Evolutionary conservation across 2,329 filamentous ascomycete species (phyloP), one percentile per base, ranked within the genome.

Genomic region (Nemania sp.): DNA sequence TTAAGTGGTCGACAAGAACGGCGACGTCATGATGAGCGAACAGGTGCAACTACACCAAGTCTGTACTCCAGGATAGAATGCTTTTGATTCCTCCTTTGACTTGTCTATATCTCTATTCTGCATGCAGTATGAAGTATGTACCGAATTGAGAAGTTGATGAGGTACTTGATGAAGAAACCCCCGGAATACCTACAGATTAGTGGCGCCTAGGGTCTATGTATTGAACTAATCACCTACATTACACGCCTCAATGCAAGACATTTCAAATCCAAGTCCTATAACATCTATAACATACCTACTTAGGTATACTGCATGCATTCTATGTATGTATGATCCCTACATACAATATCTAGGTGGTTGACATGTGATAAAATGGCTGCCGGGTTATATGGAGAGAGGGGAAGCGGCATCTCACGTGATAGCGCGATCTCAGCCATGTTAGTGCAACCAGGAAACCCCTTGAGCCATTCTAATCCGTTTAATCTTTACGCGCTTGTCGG

Each of bases 11-110:
- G 18, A 8, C 8, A n/a, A 18, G 6, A 24, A 18, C 27, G 55
- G 27, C 64, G 65, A 67, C 52, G 61, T 67, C 65, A 67, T 51
- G 35, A 57, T 56, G 38, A 54, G n/a, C 27, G 59, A n/a, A 61
- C 41, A 13, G 18, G n/a, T 54, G 20, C 18, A 15, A 41, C 38
- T 18, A 18, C 13, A 41, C 5, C 15, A 15, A 5, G 18, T 18
- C 15, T 26, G 20, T 2, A 32, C 43, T 7, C 26, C 38, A 15
- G 6, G 27, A 55, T 22, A 24, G 43, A 54, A 55, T 47, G 26
- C 41, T 20, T 26, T 20, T 22, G n/a, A 20, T 3, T 47, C 8
- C 32, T 24, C 7, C n/a, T 47, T 7, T 5, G n/a, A 7, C 2
- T 47, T 47, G 8, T 7, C 45, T 47, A 5, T 22, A 51, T 51